phyloP scores from a whole-genome alignment of 176 grass and related monocot genomes.

The Poa pratensis region DNA sequence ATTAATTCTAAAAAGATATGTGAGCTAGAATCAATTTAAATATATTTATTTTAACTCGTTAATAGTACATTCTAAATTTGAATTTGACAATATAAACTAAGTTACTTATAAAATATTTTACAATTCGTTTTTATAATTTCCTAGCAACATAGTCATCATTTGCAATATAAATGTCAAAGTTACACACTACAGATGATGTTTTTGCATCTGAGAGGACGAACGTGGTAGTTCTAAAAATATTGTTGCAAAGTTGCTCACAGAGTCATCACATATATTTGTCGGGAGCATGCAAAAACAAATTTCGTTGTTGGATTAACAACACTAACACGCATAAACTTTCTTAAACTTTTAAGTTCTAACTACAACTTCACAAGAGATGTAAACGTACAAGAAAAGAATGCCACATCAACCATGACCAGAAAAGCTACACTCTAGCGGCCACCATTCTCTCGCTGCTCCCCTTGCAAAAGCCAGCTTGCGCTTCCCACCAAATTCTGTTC shows the following conservation, averaged over 20 bases:
- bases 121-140: too few species aligned
- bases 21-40: too few species aligned
- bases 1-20: too few species aligned
- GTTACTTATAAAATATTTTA: too few species aligned
- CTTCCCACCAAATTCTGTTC: not conserved
- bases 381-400: constrained; percentile 9
- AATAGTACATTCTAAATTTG: too few species aligned
- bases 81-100: too few species aligned
- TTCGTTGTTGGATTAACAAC: not conserved
- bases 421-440: not conserved
- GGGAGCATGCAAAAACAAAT: not conserved
- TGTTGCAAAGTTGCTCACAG: not conserved
- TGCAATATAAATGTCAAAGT: too few species aligned
- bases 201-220: not conserved
- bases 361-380: not conserved
- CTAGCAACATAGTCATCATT: too few species aligned
- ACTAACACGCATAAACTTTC: not conserved
- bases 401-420: not conserved
- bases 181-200: not conserved
- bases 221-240: not conserved
- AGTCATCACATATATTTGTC: not conserved
- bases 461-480: not conserved
- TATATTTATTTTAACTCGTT: too few species aligned
- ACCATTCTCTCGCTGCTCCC: not conserved
- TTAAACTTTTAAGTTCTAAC: not conserved